phyloP scores from a whole-genome alignment of 371 early-diverging fungal genomes.

The Mortierella sp. region DNA sequence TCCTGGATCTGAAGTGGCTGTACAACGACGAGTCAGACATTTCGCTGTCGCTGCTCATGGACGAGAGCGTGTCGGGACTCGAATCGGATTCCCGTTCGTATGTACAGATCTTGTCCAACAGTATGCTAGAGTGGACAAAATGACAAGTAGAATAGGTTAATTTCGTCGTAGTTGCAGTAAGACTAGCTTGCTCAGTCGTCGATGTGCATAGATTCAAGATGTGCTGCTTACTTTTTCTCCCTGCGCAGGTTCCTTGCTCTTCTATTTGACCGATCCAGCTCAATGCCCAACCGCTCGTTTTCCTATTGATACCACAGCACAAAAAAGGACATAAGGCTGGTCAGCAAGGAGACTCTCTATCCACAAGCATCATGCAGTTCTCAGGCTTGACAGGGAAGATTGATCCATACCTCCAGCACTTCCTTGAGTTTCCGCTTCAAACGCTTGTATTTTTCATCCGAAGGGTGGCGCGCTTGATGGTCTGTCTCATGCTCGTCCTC shows the following conservation, averaged over 20 bases:
- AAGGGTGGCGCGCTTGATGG: conserved; percentile 3
- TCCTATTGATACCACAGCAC: conserved; percentile 37
- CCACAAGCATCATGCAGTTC: background rate
- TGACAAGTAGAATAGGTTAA: background rate
- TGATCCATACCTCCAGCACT: conserved; percentile 61
- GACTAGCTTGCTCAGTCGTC: background rate
- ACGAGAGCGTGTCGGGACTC: conserved; percentile 22
- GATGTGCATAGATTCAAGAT: background rate
- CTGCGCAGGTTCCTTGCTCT: conserved; percentile 64
- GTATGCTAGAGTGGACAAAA: conserved; percentile 4
- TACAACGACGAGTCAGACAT: conserved; percentile 18
- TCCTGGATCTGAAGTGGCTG: conserved; percentile 13
- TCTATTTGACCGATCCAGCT: conserved; percentile 60
- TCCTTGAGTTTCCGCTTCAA: conserved; percentile 71
- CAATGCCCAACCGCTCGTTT: conserved; percentile 64
- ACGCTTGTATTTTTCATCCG: conserved; percentile 65
- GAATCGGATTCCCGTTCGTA: conserved; percentile 20
- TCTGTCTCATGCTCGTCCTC: conserved; percentile 10
- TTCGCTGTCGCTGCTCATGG: conserved; percentile 37
- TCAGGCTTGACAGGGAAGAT: background rate
- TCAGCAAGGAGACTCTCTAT: background rate
- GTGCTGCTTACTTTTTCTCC: conserved; percentile 65
- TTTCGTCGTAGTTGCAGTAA: no score
- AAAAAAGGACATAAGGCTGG: background rate
- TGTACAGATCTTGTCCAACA: conserved; percentile 27